Base-by-base conservation (phyloP, 257 asterid genomes). In the Thymus quinquecostatus region DNA sequence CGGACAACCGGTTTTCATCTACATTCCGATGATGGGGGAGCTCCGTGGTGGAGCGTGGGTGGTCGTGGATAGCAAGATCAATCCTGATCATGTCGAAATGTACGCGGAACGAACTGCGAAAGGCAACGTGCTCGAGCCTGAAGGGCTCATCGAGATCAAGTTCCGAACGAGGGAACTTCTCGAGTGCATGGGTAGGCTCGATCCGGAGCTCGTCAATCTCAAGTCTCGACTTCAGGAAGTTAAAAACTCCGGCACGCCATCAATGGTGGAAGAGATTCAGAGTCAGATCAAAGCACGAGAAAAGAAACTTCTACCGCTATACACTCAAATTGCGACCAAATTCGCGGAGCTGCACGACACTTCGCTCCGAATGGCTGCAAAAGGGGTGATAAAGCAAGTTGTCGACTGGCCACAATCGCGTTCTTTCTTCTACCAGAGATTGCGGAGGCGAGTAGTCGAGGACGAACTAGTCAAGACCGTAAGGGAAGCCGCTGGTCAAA, bases 31-130 rank as follows among this genome's bases (percentile, higher is more conserved):
- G 88, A 84, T 82, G 92, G 97, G 98, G 2, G 99, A 95, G 85
- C 97, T 95, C 54, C 98, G 99, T 8, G 99, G 99, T 78, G 98
- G 99, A 66, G 96, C 98, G 2, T 95, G 99, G 99, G 98, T 95
- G 74, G 97, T 92, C 27, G 85, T 95, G 28, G 99, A 95, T 77
- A 88, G 97, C 76, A 89, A 86, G 83, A 88, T 95, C 80, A 95
- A 95, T 64, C 95, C 98, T 0, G 95, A 95, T 58, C 98, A 88
- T 65, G 76, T 95, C 5, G 99, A 95, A 59, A 92, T 92, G 98
- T 95, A 88, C 28, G 98, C 97, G 2, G 98, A 92, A 59, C 77
- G 75, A 54, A 87, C 96, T 1, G 99, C 99, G 27, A 88, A 84
- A 70, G 99, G 99, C 44, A 95, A 92, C 67, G 98, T 95, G 56